Percentiles rank a stretch among this genome's conserved stretches.
Evolutionary conservation across 1,284 basidiomycete species (phyloP).

Genomic region (Leccinum solheimii): DNA sequence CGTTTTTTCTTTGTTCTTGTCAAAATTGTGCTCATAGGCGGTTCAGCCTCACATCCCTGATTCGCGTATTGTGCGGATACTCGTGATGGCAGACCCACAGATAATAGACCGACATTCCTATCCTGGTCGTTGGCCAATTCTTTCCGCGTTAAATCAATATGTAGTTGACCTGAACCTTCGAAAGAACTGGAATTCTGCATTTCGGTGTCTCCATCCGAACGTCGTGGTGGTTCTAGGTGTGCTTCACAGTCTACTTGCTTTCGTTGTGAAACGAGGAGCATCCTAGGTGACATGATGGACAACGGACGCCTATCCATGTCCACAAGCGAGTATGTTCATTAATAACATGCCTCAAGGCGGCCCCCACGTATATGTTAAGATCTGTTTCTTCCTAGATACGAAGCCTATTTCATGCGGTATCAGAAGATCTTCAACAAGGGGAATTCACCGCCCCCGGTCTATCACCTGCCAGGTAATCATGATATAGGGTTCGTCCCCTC

Average conservation of each 20-base stretch:
- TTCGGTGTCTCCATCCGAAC: slow-evolving; percentile 58
- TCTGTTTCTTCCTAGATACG: slow-evolving; percentile 50
- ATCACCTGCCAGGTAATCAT: slow-evolving; percentile 84
- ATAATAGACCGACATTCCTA: slow-evolving; percentile 56
- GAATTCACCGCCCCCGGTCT: slow-evolving; percentile 42
- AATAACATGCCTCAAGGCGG: not conserved
- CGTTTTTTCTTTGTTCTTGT: not conserved
- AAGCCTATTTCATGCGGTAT: slow-evolving; percentile 60
- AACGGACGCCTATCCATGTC: slow-evolving; percentile 62
- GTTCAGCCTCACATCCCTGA: slow-evolving; percentile 20
- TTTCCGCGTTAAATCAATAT: slow-evolving; percentile 48
- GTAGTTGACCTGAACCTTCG: slow-evolving; percentile 70
- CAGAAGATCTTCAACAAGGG: slow-evolving; percentile 57
- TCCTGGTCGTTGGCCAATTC: slow-evolving; percentile 41
- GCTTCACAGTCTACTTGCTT: slow-evolving; percentile 57
- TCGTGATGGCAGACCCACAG: slow-evolving; percentile 80
- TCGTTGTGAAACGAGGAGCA: not conserved
- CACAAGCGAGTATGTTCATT: slow-evolving; percentile 61
- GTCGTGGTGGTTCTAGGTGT: slow-evolving; percentile 81
- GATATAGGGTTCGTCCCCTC: slow-evolving; percentile 64
- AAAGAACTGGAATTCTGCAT: slow-evolving; percentile 73
- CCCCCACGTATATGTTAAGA: slow-evolving; percentile 10
- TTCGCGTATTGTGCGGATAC: slow-evolving; percentile 52
- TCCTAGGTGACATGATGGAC: slow-evolving; percentile 70
- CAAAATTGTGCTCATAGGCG: not conserved